Evolutionary conservation across 2,329 filamentous ascomycete genomes (phyloP).

Genomic region (Ophiostoma tasmaniense): DNA sequence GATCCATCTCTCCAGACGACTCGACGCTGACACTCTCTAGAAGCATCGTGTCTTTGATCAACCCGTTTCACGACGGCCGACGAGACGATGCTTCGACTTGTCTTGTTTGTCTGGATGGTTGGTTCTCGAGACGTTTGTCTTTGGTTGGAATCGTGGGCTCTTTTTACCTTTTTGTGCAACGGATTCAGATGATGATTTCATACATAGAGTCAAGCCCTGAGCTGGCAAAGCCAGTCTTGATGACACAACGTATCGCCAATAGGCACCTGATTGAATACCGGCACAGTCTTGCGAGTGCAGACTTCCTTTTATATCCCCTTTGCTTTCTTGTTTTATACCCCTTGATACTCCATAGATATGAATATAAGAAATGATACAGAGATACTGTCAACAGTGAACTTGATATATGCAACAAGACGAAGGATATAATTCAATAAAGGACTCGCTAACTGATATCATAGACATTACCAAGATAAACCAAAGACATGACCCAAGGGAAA

Average conservation of each 20-base stretch:
- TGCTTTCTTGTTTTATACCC: not conserved
- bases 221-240: conserved; percentile 36
- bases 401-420: not conserved
- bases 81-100: conserved; percentile 6
- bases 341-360: not conserved
- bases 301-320: not conserved
- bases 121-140: no score
- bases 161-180: no score
- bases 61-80: not conserved
- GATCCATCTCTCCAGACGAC: not conserved
- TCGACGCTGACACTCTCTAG: conserved; percentile 19
- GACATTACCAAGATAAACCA: conserved; percentile 12
- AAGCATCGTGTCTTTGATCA: not conserved
- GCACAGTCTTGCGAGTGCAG: not conserved
- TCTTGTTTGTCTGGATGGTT: conserved; percentile 5
- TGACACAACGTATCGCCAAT: conserved; percentile 34
- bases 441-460: conserved; percentile 6
- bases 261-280: conserved; percentile 32
- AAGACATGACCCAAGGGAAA: no score
- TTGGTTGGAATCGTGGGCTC: not conserved
- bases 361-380: not conserved
- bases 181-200: conserved; percentile 76
- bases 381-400: not conserved
- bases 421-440: not conserved
- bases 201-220: conserved; percentile 99